Evolutionary conservation across 371 early-diverging fungal species (phyloP), one percentile per base, ranked within the genome.

Genomic region (Fennellomyces sp.): DNA sequence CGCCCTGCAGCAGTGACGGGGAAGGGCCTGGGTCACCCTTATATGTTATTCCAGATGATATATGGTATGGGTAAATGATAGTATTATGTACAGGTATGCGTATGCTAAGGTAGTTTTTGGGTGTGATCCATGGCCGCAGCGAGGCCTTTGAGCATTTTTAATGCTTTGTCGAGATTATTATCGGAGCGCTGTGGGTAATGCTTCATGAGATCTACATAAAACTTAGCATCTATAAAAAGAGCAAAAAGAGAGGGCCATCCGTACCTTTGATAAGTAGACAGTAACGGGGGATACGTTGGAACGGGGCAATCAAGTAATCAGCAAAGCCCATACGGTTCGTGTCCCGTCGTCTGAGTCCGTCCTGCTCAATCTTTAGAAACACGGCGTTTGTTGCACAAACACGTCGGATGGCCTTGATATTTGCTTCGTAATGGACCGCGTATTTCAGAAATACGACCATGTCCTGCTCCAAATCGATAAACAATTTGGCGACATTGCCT

Each of bases 291-390:
- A 74, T 69, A 17, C 80, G 62, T 45, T 79, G 80, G 8, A 79
- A 72, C 3, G 80, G 80, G 12, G 74, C 72, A 59, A 79, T 79
- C 11, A 79, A 55, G 31, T 74, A 79, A 70, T 79, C 80, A 2
- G 74, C 63, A 58, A 76, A 68, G 1, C 80, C 80, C 59, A 79
- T 56, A 5, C 80, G 62, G 38, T 79, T 75, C 10, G 72, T 73
- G 30, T 79, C 79, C 51, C 65, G 60, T 48, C 63, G 64, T 1
- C 68, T 39, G 8, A 76, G 48, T 6, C 61, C 70, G 64, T 79
- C 70, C 74, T 79, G 80, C 35, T 79, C 69, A 42, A 79, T 76
- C 45, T 76, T 79, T 11, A 68, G 31, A 54, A 76, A 73, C 19
- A 76, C 41, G 15, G 63, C 62, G 59, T 79, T 75, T 31, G 64